These are phyloP conservation scores for Bombardia bombarda DNA, from an alignment of 495 filamentous ascomycete species.

Conservation along the genomic window DNA sequence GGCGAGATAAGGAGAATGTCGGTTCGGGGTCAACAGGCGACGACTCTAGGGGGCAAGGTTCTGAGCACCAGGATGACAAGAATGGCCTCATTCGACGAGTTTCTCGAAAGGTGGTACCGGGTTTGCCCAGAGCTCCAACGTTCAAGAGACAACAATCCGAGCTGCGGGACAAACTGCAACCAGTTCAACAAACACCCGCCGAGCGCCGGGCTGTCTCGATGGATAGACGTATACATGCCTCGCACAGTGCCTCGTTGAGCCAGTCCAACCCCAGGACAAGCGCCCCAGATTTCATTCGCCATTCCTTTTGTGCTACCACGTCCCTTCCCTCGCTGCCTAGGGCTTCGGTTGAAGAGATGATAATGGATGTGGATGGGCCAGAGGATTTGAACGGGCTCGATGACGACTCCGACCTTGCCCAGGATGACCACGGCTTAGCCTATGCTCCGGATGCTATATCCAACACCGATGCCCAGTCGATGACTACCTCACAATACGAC, in stretches of 20 bases:
- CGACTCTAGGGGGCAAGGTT: slow-evolving; percentile 2
- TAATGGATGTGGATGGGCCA: slow-evolving; percentile 3
- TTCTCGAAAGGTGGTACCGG: slow-evolving; percentile 68
- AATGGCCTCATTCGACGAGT: slow-evolving; percentile 36
- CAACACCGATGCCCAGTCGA: slow-evolving; percentile 32
- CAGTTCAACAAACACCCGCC: slow-evolving; percentile 47
- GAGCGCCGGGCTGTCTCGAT: slow-evolving; percentile 70
- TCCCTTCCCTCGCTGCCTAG: slow-evolving; percentile 19
- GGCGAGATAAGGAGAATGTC: slow-evolving; percentile 14
- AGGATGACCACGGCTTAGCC: no score
- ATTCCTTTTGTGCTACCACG: slow-evolving; percentile 10
- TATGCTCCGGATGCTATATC: slow-evolving; percentile 18
- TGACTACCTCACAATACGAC: slow-evolving; percentile 44
- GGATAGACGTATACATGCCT: slow-evolving; percentile 49
- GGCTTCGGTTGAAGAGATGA: slow-evolving; percentile 24
- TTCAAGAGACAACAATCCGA: slow-evolving; percentile 80
- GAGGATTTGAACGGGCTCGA: slow-evolving; percentile 10
- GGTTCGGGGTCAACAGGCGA: background rate
- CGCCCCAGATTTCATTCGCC: slow-evolving; percentile 33
- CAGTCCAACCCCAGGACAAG: slow-evolving; percentile 32
- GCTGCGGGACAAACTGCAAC: slow-evolving; percentile 60
- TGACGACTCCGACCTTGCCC: slow-evolving; percentile 5
- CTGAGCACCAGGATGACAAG: slow-evolving; percentile 14
- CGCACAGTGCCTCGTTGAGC: slow-evolving; percentile 19
- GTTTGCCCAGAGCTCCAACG: slow-evolving; percentile 64